Evolutionary conservation across 129 eudicot genomes (phyloP), one percentile per base, ranked within the genome.

Genomic region (Flaveria sonorensis): DNA sequence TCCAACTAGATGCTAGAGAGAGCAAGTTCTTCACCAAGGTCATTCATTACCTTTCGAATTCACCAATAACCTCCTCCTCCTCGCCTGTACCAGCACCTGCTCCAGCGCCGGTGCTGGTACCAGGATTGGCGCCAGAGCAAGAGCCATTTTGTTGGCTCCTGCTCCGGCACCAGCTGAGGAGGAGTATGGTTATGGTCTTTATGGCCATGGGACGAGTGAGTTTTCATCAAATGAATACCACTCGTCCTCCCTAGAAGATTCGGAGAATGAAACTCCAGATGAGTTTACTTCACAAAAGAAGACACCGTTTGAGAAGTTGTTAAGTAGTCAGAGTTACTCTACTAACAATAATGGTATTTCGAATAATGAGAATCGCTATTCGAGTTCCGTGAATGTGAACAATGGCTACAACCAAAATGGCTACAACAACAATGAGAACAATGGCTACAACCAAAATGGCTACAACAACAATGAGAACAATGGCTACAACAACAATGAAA

Each of bases 1-100:
- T 50, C 69, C 86, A 84, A 76, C 73, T 62, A 61, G 72, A 90
- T 78, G 89, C 93, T 42, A 88, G 91, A 76, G 86, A 88, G 39
- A 84, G 84, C 83, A 82, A 78, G 78, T 88, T 78, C 80, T 86
- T 90, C 60, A 80, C 85, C 40, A 81, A 88, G 40, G 10, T 80
- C 73, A 55, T 71, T 63, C 78, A 72, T 69, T 72, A 71, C 63
- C 68, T 71, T 81, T 67, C 81, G 15, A 51, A 73, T 23, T 30
- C 72, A 26, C 59, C 42, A 20, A 20, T 66, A 9, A 47, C 78
- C 2, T 1, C 79, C 0, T 19, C 59, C 7, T 20, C 80, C 0
- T 32, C 79, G 7, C 46, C 13, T 0, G 24, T 28, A 56, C 73
- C 76, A 0, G 64, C 84, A 11, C 89, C 77, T 2, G 60, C 71